These are phyloP conservation scores for Cordyceps cicadae DNA, from an alignment of 2,329 filamentous ascomycete species.

Conservation along the genomic window DNA sequence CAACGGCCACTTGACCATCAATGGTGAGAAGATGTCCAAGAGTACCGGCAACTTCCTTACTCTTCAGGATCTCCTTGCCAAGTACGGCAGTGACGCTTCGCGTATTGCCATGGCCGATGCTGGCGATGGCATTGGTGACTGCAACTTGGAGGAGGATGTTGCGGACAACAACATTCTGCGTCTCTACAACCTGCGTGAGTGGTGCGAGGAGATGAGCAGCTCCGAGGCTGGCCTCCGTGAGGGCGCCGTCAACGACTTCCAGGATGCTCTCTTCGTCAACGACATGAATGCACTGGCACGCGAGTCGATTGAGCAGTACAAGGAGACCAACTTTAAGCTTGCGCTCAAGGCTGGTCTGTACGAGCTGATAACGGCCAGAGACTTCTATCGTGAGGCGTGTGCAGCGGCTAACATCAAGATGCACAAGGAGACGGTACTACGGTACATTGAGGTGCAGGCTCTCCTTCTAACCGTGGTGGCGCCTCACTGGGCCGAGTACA, in stretches of 20 bases:
- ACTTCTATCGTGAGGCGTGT: conserved; percentile 82
- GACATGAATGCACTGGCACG: conserved; percentile 80
- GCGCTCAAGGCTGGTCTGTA: conserved; percentile 83
- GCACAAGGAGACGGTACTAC: conserved; percentile 70
- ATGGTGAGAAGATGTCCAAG: conserved; percentile 98
- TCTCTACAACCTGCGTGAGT: conserved; percentile 73
- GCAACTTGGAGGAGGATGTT: conserved; percentile 94
- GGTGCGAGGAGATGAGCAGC: conserved; percentile 78
- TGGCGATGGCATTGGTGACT: conserved; percentile 88
- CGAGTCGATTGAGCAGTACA: conserved; percentile 72
- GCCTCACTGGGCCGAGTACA: conserved; percentile 89
- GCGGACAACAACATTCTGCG: conserved; percentile 87
- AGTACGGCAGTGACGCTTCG: conserved; percentile 90
- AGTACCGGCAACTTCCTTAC: conserved; percentile 97
- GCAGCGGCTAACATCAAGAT: conserved; percentile 72
- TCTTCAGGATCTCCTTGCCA: conserved; percentile 72
- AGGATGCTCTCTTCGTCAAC: conserved; percentile 85
- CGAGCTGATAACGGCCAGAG: conserved; percentile 80
- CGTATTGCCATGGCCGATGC: conserved; percentile 89
- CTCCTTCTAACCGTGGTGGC: conserved; percentile 76
- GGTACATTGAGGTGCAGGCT: conserved; percentile 81
- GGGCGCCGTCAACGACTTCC: conserved; percentile 68
- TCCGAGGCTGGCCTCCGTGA: conserved; percentile 62
- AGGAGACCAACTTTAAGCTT: conserved; percentile 65
- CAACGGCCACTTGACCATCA: conserved; percentile 89